These are phyloP conservation scores for Clausena lansium DNA, from an alignment of 345 rosid species.

Conservation along the genomic window DNA sequence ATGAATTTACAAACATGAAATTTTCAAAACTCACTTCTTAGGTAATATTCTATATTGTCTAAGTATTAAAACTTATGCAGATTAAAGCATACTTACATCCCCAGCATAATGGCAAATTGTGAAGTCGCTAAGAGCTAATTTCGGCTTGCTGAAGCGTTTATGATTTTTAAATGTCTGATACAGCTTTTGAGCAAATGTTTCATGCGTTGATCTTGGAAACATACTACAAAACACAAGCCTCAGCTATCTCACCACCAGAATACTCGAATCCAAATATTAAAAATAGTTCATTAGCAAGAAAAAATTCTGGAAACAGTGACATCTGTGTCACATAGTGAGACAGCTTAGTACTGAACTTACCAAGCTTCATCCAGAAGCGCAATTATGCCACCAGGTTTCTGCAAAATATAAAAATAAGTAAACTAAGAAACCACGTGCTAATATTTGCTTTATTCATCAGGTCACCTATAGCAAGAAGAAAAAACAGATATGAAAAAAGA, in stretches of 20 bases:
- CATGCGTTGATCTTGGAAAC: conserved; percentile 99
- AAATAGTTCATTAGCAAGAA: neutral
- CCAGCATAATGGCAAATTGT: conserved; percentile 98
- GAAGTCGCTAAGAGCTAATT: conserved; percentile 93
- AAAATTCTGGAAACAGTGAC: neutral
- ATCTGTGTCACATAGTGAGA: neutral
- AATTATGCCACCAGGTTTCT: conserved; percentile 99
- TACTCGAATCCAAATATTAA: neutral
- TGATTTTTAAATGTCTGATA: conserved; percentile 94
- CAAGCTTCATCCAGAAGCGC: conserved; percentile 99
- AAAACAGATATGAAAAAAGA: neutral
- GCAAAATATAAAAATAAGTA: conserved; percentile 31
- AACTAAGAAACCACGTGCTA: neutral
- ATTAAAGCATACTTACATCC: conserved; percentile 61
- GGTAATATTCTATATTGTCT: conserved; percentile 10
- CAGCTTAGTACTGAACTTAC: conserved; percentile 42
- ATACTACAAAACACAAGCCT: conserved; percentile 55
- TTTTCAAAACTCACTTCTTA: neutral
- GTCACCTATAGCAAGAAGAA: neutral
- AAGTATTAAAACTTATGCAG: conserved; percentile 13
- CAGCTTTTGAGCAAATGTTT: conserved; percentile 96
- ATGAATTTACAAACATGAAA: neutral
- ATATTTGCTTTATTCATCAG: neutral
- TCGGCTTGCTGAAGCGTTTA: conserved; percentile 92
- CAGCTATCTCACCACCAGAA: conserved; percentile 21